A percentile compares a stretch with the other conserved stretches of the same genome.
Evolutionary conservation across 2,329 filamentous ascomycete genomes (phyloP).

Genomic region (Ophiostoma quercus): DNA sequence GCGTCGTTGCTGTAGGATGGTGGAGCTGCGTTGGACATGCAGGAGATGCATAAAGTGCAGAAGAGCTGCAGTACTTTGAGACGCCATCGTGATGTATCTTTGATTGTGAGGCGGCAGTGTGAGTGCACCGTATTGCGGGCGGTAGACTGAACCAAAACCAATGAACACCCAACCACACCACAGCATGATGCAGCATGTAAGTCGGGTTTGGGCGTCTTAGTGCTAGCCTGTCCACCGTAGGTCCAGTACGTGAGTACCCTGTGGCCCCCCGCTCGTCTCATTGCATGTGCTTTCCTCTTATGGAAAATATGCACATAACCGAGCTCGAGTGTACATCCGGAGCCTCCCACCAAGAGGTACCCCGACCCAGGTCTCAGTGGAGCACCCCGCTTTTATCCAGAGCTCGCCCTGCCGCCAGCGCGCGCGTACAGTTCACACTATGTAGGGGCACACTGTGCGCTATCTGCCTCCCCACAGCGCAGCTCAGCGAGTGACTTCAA

Average conservation of each 20-base stretch:
- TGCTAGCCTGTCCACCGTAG: not conserved
- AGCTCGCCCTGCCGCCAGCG: not conserved
- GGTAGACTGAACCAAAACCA: not conserved
- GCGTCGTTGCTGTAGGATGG: conserved; percentile 1
- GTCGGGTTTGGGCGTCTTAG: not conserved
- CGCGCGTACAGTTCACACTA: not conserved
- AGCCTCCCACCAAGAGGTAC: not conserved
- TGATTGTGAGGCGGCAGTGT: not conserved
- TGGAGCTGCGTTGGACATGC: not conserved
- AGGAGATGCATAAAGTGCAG: not conserved
- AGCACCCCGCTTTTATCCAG: not conserved
- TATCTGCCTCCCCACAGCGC: not conserved
- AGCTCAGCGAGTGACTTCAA: not conserved
- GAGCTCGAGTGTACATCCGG: not conserved
- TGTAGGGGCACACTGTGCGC: not conserved
- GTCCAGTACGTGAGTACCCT: not conserved
- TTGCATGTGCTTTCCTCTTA: not conserved
- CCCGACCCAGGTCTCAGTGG: not conserved
- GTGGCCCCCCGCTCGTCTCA: not conserved
- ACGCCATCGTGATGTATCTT: not conserved
- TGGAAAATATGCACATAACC: too few relatives aligned
- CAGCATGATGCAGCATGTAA: not conserved
- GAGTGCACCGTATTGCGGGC: too few relatives aligned
- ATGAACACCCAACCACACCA: not conserved
- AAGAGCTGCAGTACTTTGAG: not conserved